phyloP scores from a whole-genome alignment of 1,284 basidiomycete genomes.

The Tremellales sp. region DNA sequence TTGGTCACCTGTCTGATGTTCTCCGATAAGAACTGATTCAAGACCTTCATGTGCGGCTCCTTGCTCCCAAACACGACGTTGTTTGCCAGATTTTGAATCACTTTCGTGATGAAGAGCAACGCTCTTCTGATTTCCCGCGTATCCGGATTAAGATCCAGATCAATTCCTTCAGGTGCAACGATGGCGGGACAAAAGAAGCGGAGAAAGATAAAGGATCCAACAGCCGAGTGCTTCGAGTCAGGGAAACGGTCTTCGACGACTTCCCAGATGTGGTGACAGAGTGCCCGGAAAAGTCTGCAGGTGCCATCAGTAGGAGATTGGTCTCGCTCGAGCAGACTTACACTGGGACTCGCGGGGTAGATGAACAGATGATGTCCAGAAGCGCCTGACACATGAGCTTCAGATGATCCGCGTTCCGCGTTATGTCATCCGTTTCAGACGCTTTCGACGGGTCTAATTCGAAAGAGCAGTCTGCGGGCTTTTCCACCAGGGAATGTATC shows the following conservation, averaged over 20 bases:
- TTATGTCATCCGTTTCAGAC: conserved; percentile 59
- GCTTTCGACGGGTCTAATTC: conserved; percentile 69
- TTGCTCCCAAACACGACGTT: conserved; percentile 89
- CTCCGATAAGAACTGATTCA: conserved; percentile 71
- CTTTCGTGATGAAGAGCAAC: conserved; percentile 79
- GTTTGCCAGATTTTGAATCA: conserved; percentile 87
- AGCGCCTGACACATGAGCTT: conserved; percentile 72
- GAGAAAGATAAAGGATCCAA: conserved; percentile 88
- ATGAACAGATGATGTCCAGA: conserved; percentile 68
- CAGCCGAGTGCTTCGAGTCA: conserved; percentile 75
- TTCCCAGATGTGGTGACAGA: conserved; percentile 77
- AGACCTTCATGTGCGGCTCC: conserved; percentile 67
- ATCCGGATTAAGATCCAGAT: conserved; percentile 71
- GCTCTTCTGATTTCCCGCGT: conserved; percentile 63
- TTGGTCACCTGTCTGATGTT: conserved; percentile 77
- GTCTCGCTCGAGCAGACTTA: conserved; percentile 48
- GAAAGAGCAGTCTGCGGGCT: conserved; percentile 70
- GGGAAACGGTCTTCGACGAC: conserved; percentile 78
- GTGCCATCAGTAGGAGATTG: conserved; percentile 1
- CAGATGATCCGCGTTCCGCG: conserved; percentile 67
- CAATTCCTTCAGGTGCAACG: conserved; percentile 76
- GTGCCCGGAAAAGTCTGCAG: conserved; percentile 74
- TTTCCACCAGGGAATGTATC: conserved; percentile 65
- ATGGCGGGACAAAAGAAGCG: conserved; percentile 72
- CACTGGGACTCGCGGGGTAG: conserved; percentile 68